These are phyloP conservation scores for Fallopia convolvulus DNA, from an alignment of 148 eudicot species.

Conservation along the genomic window DNA sequence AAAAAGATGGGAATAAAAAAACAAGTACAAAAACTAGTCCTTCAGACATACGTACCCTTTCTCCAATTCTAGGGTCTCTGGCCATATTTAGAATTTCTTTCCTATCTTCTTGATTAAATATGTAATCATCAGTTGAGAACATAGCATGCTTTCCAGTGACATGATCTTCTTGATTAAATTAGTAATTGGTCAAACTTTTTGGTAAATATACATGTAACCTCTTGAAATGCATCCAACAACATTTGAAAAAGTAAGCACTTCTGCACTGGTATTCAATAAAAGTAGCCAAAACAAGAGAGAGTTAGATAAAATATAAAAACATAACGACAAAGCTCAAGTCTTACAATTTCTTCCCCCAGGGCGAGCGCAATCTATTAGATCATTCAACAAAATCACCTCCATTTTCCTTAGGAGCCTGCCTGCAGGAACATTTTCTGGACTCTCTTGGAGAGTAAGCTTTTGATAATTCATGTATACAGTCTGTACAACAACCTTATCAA, in stretches of 20 bases:
- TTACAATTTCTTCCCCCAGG: conserved; percentile 97
- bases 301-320: background rate
- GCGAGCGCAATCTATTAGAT: conserved; percentile 91
- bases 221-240: conserved; percentile 36
- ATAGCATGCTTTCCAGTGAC: conserved; percentile 77
- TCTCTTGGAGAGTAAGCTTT: conserved; percentile 89
- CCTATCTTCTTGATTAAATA: conserved; percentile 84
- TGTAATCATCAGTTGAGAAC: conserved; percentile 55
- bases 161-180: conserved; percentile 66
- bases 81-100: conserved; percentile 83
- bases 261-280: background rate
- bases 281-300: background rate
- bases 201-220: conserved; percentile 88
- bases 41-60: conserved; percentile 40
- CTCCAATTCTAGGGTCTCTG: conserved; percentile 87
- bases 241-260: conserved; percentile 6
- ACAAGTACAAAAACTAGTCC: background rate
- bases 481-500: conserved; percentile 30
- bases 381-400: conserved; percentile 91
- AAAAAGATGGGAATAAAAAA: background rate
- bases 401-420: conserved; percentile 86
- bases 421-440: conserved; percentile 89
- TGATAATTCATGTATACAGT: conserved; percentile 85
- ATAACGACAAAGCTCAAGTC: background rate
- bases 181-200: conserved; percentile 83